Conservation (phyloP, 2,329 filamentous ascomycete species). For the Aspergillus intermedius region DNA sequence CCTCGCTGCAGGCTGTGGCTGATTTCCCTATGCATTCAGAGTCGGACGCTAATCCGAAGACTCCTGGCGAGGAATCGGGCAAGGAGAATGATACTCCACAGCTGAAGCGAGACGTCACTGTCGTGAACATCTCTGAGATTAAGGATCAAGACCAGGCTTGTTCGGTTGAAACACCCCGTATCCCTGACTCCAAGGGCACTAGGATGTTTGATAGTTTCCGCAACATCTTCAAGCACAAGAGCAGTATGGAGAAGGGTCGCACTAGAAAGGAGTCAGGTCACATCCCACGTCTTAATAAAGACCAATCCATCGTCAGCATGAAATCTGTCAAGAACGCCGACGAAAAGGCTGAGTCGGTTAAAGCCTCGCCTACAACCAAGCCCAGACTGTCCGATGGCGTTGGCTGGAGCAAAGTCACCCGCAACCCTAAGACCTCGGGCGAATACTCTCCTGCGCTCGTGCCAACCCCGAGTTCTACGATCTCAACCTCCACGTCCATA, state of each 20-base stretch:
- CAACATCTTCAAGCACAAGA: conserved; percentile 14
- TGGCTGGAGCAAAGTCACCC: conserved; percentile 9
- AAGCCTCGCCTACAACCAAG: conserved; percentile 1
- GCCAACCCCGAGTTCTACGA: conserved; percentile 1
- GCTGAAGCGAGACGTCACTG: conserved; percentile 1
- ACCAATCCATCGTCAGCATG: background rate
- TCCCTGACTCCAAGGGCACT: conserved; percentile 10
- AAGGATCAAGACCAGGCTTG: background rate
- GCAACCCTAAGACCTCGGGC: conserved; percentile 4
- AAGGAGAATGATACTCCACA: background rate
- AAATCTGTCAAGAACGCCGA: background rate
- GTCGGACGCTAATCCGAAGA: background rate
- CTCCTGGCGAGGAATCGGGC: background rate
- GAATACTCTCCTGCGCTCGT: conserved; percentile 1
- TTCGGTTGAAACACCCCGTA: background rate
- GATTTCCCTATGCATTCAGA: conserved; percentile 2
- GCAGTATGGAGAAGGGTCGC: conserved; percentile 4
- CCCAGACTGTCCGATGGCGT: conserved; percentile 4
- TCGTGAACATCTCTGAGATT: conserved; percentile 7
- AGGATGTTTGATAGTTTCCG: conserved; percentile 14
- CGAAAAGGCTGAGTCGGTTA: conserved; percentile 2
- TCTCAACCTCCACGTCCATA: background rate
- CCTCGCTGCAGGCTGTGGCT: conserved; percentile 8
- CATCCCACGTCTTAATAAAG: background rate
- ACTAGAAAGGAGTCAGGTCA: conserved; percentile 1